A percentile compares a stretch with the other conserved stretches of the same genome.
These are phyloP conservation scores for Pseudozyma hubeiensis DNA, from an alignment of 1,284 basidiomycete genomes.

Conservation along the genomic window DNA sequence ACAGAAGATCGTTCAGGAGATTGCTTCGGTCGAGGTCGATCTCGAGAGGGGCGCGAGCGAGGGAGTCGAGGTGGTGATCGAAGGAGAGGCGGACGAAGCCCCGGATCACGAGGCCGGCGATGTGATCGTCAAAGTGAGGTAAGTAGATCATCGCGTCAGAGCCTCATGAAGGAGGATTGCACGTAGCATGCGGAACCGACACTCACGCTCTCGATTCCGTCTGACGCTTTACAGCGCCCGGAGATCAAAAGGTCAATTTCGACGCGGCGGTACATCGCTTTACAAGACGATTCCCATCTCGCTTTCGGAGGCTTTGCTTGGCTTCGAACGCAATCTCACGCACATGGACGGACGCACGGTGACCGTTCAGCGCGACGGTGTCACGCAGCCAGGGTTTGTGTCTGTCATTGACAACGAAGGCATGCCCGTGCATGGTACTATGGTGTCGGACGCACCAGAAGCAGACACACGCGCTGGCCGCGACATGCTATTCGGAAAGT, in stretches of 20 bases:
- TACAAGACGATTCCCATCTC: conserved; percentile 61
- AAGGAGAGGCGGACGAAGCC: conserved; percentile 63
- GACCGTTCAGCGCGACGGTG: conserved; percentile 45
- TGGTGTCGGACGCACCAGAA: conserved; percentile 30
- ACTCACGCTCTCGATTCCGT: neutral
- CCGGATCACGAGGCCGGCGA: conserved; percentile 66
- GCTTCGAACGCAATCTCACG: conserved; percentile 58
- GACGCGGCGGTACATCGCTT: conserved; percentile 58
- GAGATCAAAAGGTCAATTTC: conserved; percentile 52
- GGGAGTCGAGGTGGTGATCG: conserved; percentile 59
- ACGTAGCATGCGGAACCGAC: neutral
- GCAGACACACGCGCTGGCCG: conserved; percentile 32
- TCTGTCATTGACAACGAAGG: conserved; percentile 57
- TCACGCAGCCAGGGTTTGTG: conserved; percentile 64
- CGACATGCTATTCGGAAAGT: conserved; percentile 55
- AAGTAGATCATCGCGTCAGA: conserved; percentile 7
- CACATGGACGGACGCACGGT: conserved; percentile 64
- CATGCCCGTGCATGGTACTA: conserved; percentile 59
- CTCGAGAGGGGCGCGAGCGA: conserved; percentile 61
- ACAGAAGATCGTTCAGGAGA: conserved; percentile 58
- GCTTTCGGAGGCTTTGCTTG: conserved; percentile 64
- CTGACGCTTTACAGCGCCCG: conserved; percentile 16
- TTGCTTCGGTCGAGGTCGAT: conserved; percentile 61
- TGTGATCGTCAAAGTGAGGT: conserved; percentile 60
- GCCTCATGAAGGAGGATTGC: neutral